Conservation (phyloP, 345 rosid genomes). For the Acer campestre region DNA sequence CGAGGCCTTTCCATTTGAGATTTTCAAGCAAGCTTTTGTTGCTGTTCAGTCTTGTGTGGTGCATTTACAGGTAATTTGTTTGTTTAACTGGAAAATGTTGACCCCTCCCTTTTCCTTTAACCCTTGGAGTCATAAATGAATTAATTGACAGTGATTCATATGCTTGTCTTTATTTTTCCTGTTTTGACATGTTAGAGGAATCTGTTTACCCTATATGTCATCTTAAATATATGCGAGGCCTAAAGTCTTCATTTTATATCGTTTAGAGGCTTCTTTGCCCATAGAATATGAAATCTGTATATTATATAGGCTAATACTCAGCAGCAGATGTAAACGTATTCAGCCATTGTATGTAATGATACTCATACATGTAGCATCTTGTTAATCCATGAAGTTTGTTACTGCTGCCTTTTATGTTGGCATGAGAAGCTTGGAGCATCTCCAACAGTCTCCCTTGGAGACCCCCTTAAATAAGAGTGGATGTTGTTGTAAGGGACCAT, state of each 20-base stretch:
- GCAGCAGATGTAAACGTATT: not conserved
- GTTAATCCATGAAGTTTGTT: not conserved
- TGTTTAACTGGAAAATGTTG: conserved; percentile 1
- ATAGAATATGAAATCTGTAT: not conserved
- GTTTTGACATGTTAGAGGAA: conserved; percentile 6
- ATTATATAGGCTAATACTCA: not conserved
- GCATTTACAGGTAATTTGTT: conserved; percentile 75
- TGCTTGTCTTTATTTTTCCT: not conserved
- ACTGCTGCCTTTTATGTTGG: not conserved
- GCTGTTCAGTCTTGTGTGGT: conserved; percentile 98
- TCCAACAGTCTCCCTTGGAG: no score
- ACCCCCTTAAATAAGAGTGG: no score
- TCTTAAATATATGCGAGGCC: not conserved
- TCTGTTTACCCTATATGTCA: conserved; percentile 5
- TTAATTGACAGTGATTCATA: not conserved
- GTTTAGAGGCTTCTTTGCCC: not conserved
- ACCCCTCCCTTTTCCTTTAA: not conserved
- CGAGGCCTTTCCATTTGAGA: conserved; percentile 90
- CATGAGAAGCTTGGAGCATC: not conserved
- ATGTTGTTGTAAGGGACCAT: no score
- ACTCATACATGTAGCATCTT: not conserved
- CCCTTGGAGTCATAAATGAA: not conserved
- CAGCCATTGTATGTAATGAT: not conserved
- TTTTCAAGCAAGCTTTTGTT: conserved; percentile 95
- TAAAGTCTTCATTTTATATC: not conserved